Evolutionary conservation across 495 filamentous ascomycete species (phyloP).

Genomic region (Neurospora sp.): DNA sequence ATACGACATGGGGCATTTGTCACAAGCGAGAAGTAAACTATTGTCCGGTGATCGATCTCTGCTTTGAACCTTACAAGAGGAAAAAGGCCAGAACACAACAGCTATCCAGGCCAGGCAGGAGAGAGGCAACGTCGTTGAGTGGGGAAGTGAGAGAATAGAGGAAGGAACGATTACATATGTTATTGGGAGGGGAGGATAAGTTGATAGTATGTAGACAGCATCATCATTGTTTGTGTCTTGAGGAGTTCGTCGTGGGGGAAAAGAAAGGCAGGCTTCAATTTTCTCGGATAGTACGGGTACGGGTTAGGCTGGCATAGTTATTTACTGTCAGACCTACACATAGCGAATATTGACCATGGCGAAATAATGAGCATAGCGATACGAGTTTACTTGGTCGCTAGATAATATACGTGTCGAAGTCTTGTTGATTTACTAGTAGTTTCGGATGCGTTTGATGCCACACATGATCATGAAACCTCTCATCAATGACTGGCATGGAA

Average conservation of each 20-base stretch:
- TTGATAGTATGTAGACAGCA: not conserved
- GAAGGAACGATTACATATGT: not conserved
- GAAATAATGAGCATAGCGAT: not conserved
- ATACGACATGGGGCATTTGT: not conserved
- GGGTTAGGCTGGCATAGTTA: not conserved
- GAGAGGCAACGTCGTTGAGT: not conserved
- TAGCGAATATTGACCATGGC: not conserved
- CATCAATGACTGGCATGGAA: too few relatives aligned
- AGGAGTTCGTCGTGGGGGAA: not conserved
- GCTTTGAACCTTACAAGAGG: not conserved
- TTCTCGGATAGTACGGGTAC: not conserved
- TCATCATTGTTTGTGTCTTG: not conserved
- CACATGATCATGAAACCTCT: too few relatives aligned
- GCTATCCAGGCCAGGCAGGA: not conserved
- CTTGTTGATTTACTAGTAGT: not conserved
- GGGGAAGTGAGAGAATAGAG: not conserved
- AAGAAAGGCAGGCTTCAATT: not conserved
- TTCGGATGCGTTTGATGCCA: not conserved
- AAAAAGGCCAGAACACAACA: not conserved
- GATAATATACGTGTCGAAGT: not conserved
- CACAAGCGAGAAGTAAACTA: not conserved
- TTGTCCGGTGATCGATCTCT: not conserved
- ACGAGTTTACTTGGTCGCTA: not conserved
- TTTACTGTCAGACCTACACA: not conserved
- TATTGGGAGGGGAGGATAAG: not conserved